Evolutionary conservation across 345 rosid genomes (phyloP).

Genomic region (Kandelia obovata): DNA sequence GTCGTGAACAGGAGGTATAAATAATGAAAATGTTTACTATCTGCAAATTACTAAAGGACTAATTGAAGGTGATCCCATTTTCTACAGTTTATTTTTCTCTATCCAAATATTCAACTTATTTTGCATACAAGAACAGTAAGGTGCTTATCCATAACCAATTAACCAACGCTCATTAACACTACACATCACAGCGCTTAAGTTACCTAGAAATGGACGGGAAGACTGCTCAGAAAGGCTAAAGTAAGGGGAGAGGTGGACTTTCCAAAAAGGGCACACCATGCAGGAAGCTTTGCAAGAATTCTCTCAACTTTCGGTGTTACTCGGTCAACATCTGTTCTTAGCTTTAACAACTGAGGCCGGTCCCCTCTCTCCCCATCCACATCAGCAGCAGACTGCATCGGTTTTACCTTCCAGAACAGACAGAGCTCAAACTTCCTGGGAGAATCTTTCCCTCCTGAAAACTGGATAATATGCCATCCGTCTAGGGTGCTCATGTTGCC

Average conservation of each 20-base stretch:
- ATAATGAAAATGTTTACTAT: too few relatives aligned
- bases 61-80: too few relatives aligned
- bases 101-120: neutral
- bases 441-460: constrained; percentile 71
- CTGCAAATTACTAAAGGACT: too few relatives aligned
- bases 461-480: constrained; percentile 86
- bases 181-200: neutral
- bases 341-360: constrained; percentile 55
- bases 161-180: neutral
- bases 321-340: constrained; percentile 65
- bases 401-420: constrained; percentile 43
- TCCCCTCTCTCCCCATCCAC: constrained; percentile 14
- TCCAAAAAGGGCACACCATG: constrained; percentile 79
- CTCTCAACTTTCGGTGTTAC: constrained; percentile 55
- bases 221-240: constrained; percentile 57
- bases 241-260: constrained; percentile 77
- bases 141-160: too few relatives aligned
- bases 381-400: constrained; percentile 12
- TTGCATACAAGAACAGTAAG: neutral
- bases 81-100: too few relatives aligned
- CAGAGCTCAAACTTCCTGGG: constrained; percentile 54
- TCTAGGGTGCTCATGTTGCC: constrained; percentile 51
- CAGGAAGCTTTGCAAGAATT: constrained; percentile 58
- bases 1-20: too few relatives aligned
- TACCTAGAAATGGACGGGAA: constrained; percentile 48